Evolutionary conservation across 352 stramenopile genomes (phyloP).

Genomic region (Thalassiosira mediterranea): DNA sequence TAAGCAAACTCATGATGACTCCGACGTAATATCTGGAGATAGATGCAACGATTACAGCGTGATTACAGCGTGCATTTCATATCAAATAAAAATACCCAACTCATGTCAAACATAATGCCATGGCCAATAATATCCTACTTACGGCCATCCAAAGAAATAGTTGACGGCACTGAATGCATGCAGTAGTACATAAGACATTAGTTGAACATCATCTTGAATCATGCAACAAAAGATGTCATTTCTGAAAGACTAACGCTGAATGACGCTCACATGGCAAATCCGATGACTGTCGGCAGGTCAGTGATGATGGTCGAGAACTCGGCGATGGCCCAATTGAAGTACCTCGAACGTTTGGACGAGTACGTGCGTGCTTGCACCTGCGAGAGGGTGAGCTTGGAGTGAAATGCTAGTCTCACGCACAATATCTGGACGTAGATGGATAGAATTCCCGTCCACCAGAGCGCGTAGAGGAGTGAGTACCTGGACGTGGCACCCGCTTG

Average conservation of each 20-base stretch:
- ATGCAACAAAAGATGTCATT: conserved; percentile 1
- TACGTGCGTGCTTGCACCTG: conserved; percentile 59
- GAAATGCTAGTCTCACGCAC: conserved; percentile 90
- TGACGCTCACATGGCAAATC: conserved; percentile 43
- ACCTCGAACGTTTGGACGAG: conserved; percentile 24
- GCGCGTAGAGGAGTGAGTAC: conserved; percentile 90
- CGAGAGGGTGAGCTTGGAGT: conserved; percentile 91
- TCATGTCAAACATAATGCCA: no score
- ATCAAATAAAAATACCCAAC: no score
- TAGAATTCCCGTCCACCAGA: conserved; percentile 89
- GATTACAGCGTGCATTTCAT: no score
- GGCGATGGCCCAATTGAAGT: conserved; percentile 63
- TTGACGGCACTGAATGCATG: conserved; percentile 51
- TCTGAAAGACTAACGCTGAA: not conserved
- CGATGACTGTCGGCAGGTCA: conserved; percentile 67
- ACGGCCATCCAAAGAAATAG: conserved; percentile 59
- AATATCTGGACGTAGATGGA: conserved; percentile 93
- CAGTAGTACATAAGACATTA: no score
- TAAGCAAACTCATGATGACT: conserved; percentile 55
- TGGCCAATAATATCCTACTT: no score
- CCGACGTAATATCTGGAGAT: conserved; percentile 71
- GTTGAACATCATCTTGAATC: no score
- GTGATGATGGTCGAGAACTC: conserved; percentile 69
- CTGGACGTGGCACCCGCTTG: conserved; percentile 90
- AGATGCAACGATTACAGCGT: no score